phyloP scores from a whole-genome alignment of 169 alveolate species.

The Plasmodium gonderi region DNA sequence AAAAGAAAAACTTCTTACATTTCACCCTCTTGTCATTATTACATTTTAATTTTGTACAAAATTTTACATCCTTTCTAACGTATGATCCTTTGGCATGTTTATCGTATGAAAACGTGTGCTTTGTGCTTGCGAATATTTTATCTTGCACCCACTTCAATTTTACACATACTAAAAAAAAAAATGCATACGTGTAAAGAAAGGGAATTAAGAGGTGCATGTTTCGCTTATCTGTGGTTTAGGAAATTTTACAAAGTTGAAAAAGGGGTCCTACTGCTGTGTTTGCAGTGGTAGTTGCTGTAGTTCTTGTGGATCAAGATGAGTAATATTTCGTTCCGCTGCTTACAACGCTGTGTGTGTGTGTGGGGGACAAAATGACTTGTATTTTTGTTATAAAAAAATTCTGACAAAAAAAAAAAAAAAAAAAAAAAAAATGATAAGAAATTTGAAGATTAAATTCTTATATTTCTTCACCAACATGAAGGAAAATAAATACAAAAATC shows the following conservation, averaged over 20 bases:
- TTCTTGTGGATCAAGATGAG: no score
- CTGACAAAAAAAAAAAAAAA: no score
- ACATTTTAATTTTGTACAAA: not conserved
- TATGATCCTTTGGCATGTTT: not conserved
- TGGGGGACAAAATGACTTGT: no score
- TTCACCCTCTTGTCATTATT: not conserved
- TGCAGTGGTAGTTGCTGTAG: no score
- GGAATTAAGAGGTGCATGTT: not conserved
- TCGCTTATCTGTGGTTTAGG: not conserved
- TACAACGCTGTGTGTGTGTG: no score
- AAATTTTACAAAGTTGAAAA: not conserved
- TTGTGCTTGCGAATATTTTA: not conserved
- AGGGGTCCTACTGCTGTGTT: no score
- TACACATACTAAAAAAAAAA: not conserved
- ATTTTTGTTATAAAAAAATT: no score
- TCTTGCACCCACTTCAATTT: not conserved
- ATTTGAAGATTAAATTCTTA: not conserved
- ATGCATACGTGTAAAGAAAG: not conserved
- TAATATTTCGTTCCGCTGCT: no score
- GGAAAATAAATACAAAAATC: not conserved
- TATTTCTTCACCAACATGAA: not conserved
- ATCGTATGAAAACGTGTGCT: not conserved
- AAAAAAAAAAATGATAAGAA: not conserved
- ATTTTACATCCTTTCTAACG: not conserved
- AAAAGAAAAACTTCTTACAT: constrained; percentile 1